Percentiles rank a stretch among this genome's conserved stretches.
phyloP scores from a whole-genome alignment of 2,329 filamentous ascomycete genomes.

The Phaeosphaeria sp. region DNA sequence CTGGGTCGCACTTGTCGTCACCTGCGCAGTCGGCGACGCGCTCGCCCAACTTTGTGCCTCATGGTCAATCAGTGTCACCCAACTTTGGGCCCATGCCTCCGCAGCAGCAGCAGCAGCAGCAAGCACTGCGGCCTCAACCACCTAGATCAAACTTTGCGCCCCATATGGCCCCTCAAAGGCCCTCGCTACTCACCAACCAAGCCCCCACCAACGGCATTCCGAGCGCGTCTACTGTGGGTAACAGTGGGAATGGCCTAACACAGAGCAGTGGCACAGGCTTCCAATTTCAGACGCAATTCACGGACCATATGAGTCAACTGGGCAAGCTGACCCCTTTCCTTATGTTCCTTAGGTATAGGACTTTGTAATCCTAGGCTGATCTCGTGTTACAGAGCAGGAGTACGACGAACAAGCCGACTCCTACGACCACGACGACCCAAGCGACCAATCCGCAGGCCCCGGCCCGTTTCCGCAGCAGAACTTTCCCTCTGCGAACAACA shows the following conservation, averaged over 20 bases:
- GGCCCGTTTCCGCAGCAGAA: conserved; percentile 67
- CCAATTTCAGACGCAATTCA: conserved; percentile 87
- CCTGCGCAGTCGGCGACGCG: conserved; percentile 63
- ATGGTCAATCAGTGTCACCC: conserved; percentile 66
- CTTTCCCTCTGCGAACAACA: conserved; percentile 57
- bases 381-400: conserved; percentile 84
- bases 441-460: conserved; percentile 70
- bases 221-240: conserved; percentile 45
- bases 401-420: conserved; percentile 91
- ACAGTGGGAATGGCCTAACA: conserved; percentile 44
- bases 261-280: conserved; percentile 52
- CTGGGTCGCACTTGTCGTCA: conserved; percentile 78
- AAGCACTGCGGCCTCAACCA: conserved; percentile 54
- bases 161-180: conserved; percentile 49
- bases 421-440: conserved; percentile 78
- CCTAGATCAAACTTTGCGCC: conserved; percentile 56
- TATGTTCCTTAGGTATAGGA: conserved; percentile 57
- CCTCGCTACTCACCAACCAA: conserved; percentile 46
- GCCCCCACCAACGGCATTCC: conserved; percentile 44
- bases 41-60: conserved; percentile 67
- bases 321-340: conserved; percentile 75
- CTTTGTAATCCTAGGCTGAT: conserved; percentile 74
- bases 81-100: conserved; percentile 61
- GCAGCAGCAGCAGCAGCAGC: conserved; percentile 53
- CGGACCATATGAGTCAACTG: conserved; percentile 93